Evolutionary conservation across 1,284 basidiomycete genomes (phyloP), one percentile per base, ranked within the genome.

Genomic region (Cutaneotrichosporon spelunceum): DNA sequence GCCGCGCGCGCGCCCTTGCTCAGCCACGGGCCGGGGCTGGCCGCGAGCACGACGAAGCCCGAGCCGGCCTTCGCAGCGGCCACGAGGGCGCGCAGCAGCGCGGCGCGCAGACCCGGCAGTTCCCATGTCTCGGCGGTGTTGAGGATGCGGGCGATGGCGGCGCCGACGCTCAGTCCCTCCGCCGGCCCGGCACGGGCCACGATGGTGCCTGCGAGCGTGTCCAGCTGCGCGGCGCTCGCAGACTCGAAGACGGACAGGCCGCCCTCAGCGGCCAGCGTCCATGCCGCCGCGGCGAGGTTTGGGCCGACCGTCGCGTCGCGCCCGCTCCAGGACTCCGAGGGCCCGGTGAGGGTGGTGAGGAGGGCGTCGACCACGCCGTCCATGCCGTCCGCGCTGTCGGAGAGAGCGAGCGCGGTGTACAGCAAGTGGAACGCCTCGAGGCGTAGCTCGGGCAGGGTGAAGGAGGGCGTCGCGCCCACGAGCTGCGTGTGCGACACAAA

Each of bases 191-290:
- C 57, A 6, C 30, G 58, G n/a, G 48, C 30, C 10, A 59, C 50
- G 27, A 67, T 34, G 16, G 61, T 55, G 5, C 16, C 19, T 0
- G 55, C 57, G 8, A 66, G 54, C 16, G 30, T 34, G 42, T 65
- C 59, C n/a, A 68, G 61, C 61, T 65, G 64, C 5, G 55, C 27
- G 10, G 34, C 5, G 23, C 23, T 62, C 1, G 53, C 64, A 3
- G 53, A 13, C 6, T 71, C 67, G 16, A 72, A 62, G 2, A 66
- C 53, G 7, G 59, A n/a, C 14, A 73, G 23, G 1, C 70, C 70
- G 11, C 59, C 54, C 39, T 69, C 61, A 4, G 68, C 68, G 2
- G 67, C 27, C 5, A 66, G 16, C 2, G 66, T 62, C 70, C 70
- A 73, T 8, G 64, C 52, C 19, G 69, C 69, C 9, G 66, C 56